phyloP scores from a whole-genome alignment of 768 basidiomycete genomes.

The Trichaptum fuscoviolaceum region DNA sequence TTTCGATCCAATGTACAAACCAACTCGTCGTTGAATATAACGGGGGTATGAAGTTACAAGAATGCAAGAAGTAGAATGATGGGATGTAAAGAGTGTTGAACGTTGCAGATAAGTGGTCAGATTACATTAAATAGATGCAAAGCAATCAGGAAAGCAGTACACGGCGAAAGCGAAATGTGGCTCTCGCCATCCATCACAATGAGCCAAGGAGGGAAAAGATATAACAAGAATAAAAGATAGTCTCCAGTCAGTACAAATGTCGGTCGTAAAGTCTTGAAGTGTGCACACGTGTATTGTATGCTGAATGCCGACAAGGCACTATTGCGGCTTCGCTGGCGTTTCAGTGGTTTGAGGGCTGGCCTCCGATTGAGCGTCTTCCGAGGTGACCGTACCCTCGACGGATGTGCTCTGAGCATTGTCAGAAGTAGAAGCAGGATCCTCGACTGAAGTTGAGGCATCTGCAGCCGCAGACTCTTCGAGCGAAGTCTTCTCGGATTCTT shows the following conservation, averaged over 20 bases:
- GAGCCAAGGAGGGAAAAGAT: background rate
- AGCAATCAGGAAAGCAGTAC: background rate
- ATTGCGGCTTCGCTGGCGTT: background rate
- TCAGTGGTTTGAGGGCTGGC: background rate
- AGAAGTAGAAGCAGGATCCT: constrained; percentile 11
- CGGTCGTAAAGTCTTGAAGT: background rate
- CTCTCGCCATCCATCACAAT: background rate
- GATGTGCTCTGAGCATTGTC: background rate
- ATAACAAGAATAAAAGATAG: background rate
- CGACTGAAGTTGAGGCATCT: constrained; percentile 17
- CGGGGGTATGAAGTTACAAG: background rate
- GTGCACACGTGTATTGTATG: background rate
- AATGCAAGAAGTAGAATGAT: background rate
- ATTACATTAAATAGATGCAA: background rate
- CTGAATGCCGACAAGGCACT: background rate
- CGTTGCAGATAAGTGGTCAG: background rate
- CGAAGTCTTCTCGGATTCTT: background rate
- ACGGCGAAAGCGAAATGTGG: background rate
- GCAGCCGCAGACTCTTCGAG: constrained; percentile 3
- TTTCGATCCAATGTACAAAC: background rate
- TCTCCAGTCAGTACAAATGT: background rate
- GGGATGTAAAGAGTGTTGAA: background rate
- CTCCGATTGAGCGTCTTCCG: background rate
- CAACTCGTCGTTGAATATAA: background rate
- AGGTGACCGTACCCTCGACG: background rate